Evolutionary conservation across 2,329 filamentous ascomycete genomes (phyloP).

Genomic region (Colletotrichum lindemuthianum): DNA sequence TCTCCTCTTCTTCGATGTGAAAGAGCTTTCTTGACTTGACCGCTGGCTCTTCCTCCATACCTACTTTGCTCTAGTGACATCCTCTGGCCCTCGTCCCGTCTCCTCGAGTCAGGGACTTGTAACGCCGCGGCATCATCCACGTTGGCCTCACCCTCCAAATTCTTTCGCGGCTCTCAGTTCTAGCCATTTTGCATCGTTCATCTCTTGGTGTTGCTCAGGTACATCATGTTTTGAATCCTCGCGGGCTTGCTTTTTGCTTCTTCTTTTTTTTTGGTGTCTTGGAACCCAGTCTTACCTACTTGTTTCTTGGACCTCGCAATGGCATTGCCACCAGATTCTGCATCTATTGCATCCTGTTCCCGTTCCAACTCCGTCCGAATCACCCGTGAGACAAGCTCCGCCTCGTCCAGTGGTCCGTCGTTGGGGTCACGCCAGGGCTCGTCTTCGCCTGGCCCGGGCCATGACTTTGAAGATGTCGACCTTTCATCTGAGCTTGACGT

Average conservation of each 20-base stretch:
- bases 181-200: constrained; percentile 33
- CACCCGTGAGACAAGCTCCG: constrained; percentile 51
- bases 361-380: constrained; percentile 51
- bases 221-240: constrained; percentile 54
- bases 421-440: constrained; percentile 28
- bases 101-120: constrained; percentile 27
- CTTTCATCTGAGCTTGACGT: constrained; percentile 40
- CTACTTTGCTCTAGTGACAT: constrained; percentile 32
- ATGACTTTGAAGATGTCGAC: constrained; percentile 46
- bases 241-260: constrained; percentile 41
- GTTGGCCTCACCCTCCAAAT: constrained; percentile 25
- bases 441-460: constrained; percentile 40
- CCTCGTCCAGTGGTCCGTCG: constrained; percentile 44
- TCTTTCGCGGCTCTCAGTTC: constrained; percentile 11
- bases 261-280: constrained; percentile 54
- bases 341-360: constrained; percentile 45
- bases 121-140: constrained; percentile 25
- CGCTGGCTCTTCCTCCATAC: constrained; percentile 24
- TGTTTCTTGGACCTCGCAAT: constrained; percentile 45
- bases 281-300: constrained; percentile 49
- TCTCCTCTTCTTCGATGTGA: constrained; percentile 14
- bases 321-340: constrained; percentile 44
- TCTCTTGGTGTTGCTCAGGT: constrained; percentile 38
- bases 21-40: constrained; percentile 24
- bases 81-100: constrained; percentile 28